Percentiles rank a stretch among this genome's conserved stretches.
phyloP scores from a whole-genome alignment of 1,284 basidiomycete genomes.

The Somion occarium region DNA sequence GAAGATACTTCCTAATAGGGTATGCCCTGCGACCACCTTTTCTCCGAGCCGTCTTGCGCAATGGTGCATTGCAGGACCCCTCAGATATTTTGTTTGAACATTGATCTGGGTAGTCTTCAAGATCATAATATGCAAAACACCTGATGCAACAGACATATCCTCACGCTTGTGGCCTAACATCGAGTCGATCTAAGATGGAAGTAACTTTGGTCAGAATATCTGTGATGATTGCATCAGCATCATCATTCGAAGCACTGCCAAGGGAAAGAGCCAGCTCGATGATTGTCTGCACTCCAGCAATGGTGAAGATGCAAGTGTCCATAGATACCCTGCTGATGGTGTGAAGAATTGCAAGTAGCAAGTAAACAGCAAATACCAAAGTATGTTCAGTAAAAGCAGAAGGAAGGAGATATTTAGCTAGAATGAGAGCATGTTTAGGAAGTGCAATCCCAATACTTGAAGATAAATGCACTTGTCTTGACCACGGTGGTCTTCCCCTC shows the following conservation, averaged over 20 bases:
- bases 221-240: background rate
- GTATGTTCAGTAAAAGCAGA: background rate
- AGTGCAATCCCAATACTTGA: background rate
- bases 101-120: background rate
- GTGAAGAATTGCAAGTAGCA: background rate
- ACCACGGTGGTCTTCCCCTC: background rate
- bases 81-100: background rate
- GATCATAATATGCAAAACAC: background rate
- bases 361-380: background rate
- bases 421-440: background rate
- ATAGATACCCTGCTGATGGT: background rate
- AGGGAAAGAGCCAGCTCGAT: background rate
- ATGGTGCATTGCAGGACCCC: background rate
- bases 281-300: background rate
- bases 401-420: background rate
- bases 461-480: background rate
- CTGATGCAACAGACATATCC: background rate
- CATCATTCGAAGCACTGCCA: background rate
- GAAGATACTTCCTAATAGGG: constrained; percentile 12
- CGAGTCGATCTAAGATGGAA: background rate
- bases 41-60: background rate
- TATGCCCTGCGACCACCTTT: background rate
- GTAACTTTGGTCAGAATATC: background rate
- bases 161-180: background rate
- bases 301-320: background rate